Conservation (phyloP, 805 yeast species). For the Candida parachauliodes region DNA sequence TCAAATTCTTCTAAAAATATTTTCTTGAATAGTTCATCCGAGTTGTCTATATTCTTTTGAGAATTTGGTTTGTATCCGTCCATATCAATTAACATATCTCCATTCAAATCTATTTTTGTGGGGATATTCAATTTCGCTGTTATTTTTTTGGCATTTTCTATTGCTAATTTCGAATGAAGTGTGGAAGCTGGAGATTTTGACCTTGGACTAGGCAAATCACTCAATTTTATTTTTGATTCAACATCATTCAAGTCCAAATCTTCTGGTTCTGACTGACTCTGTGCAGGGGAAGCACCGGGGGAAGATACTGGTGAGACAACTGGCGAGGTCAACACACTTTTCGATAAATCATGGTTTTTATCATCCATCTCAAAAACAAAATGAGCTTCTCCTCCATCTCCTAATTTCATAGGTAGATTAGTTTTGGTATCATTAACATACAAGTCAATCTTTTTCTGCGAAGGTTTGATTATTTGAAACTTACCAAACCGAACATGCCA, state of each 20-base stretch:
- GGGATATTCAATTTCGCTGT: constrained; percentile 79
- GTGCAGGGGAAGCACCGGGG: constrained; percentile 43
- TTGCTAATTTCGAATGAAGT: constrained; percentile 36
- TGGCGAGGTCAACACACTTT: constrained; percentile 80
- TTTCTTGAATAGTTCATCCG: constrained; percentile 72
- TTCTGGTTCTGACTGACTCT: constrained; percentile 15
- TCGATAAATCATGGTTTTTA: constrained; percentile 57
- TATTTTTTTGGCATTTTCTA: constrained; percentile 59
- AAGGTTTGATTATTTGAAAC: constrained; percentile 86
- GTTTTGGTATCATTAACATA: constrained; percentile 79
- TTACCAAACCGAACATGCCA: constrained; percentile 96
- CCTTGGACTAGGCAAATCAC: constrained; percentile 14
- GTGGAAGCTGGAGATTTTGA: constrained; percentile 18
- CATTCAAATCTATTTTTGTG: constrained; percentile 80
- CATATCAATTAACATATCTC: constrained; percentile 88
- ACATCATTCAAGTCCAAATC: constrained; percentile 36
- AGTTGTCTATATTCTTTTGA: constrained; percentile 66
- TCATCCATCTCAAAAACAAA: constrained; percentile 83
- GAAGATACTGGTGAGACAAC: constrained; percentile 67
- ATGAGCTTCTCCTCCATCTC: constrained; percentile 97
- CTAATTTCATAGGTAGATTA: constrained; percentile 89
- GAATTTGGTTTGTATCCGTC: constrained; percentile 89
- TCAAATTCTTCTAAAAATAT: constrained; percentile 70
- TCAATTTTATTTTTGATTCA: constrained; percentile 27
- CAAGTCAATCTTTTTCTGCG: constrained; percentile 90